Conservation (phyloP, 108 stramenopile species). For the Aurantiochytrium sp. region DNA sequence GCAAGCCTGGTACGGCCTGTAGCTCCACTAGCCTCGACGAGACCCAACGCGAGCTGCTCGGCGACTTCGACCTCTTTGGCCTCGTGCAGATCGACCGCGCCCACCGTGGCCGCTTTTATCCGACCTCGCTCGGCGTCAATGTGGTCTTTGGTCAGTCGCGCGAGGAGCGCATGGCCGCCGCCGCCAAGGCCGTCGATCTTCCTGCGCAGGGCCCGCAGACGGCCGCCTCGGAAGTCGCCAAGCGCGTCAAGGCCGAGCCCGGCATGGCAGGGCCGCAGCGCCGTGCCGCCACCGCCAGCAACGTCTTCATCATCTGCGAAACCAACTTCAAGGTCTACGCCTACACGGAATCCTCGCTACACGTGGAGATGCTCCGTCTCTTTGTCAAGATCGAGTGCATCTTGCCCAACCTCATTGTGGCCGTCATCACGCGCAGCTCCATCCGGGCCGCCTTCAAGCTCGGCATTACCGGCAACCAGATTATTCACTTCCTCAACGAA, state of each 20-base stretch:
- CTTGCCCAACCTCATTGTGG: not conserved
- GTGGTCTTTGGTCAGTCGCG: conserved; percentile 1
- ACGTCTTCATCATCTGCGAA: not conserved
- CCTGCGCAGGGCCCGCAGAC: not conserved
- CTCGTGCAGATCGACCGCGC: not conserved
- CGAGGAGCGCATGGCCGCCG: conserved; percentile 22
- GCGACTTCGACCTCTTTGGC: conserved; percentile 1
- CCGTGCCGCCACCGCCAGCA: not conserved
- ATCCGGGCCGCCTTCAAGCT: conserved; percentile 6
- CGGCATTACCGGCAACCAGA: conserved; percentile 6
- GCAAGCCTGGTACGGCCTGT: not conserved
- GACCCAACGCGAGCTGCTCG: not conserved
- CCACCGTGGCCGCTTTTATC: not conserved
- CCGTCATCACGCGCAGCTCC: not conserved
- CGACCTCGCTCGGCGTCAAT: not conserved
- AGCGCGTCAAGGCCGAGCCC: not conserved
- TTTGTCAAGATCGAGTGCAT: conserved; percentile 18
- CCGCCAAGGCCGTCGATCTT: not conserved
- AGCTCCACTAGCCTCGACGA: not conserved
- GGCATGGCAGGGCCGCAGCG: not conserved
- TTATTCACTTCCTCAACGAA: not conserved
- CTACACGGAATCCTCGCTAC: not conserved
- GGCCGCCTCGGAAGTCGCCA: not conserved
- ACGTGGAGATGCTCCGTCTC: conserved; percentile 5
- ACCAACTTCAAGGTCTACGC: conserved; percentile 19